Base-by-base conservation (phyloP, 2,329 filamentous ascomycete genomes). In the Colletotrichum lentis region DNA sequence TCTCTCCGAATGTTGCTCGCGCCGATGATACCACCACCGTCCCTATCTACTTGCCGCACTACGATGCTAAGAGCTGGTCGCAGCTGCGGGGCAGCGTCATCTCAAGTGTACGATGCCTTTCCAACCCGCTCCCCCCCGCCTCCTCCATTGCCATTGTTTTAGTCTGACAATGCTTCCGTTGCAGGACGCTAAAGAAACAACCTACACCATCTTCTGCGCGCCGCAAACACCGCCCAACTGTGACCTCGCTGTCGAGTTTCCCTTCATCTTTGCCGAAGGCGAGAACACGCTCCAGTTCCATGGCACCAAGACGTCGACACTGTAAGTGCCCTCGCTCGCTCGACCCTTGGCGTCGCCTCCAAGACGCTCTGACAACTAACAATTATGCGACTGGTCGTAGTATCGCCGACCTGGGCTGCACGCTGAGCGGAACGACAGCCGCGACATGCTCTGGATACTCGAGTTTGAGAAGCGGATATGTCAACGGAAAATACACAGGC, bases 381-480 rank as follows among this genome's bases (percentile, higher is more conserved):
- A 7, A 14, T 22, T 11, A 39, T 24, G 41, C 16, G 41, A 24
- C 8, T n/a, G 57, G 35, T 12, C 31, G 60, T 70, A 84, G 82
- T 56, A 83, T 80, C 35, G 81, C 80, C 46, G 75, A 82, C 55
- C 75, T 85, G 18, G 79, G 76, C 61, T 85, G 83, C 72, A 74
- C 76, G 18, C 74, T 84, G 27, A 72, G 77, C 22, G 81, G 77
- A 27, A 81, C 76, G 5, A 82, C 81, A 5, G 78, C 76, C 11
- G 83, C 83, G 20, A 82, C 80, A 5, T 85, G 83, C 70, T 84
- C 81, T 0, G 83, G 82, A 22, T 84, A 82, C 69, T 82, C 83
- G 2, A 83, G 82, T 57, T 80, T 79, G 60, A 78, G 77, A 47
- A 72, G 78, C 5, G 77, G 77, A 55, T 81, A 80, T 70, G 73